Evolutionary conservation across 441 rosid species (phyloP).

Genomic region (Capsella rubella): DNA sequence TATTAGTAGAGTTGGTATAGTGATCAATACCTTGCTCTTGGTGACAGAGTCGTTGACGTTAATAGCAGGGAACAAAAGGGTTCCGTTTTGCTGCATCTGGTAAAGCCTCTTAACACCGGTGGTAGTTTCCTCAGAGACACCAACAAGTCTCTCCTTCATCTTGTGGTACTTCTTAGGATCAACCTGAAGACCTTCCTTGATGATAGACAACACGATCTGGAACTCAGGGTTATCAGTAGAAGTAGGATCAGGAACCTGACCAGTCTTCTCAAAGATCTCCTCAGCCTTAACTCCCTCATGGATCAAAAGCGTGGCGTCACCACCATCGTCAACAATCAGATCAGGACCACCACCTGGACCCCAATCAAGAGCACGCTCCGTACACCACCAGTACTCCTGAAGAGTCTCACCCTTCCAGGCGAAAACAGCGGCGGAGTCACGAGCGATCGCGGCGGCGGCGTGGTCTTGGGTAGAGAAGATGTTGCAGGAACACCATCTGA

Average conservation of each 20-base stretch:
- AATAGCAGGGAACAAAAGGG: slow-evolving; percentile 75
- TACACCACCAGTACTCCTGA: slow-evolving; percentile 94
- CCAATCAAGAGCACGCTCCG: slow-evolving; percentile 86
- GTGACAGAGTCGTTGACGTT: slow-evolving; percentile 88
- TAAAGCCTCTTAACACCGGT: slow-evolving; percentile 84
- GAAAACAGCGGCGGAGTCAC: slow-evolving; percentile 80
- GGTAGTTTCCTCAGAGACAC: slow-evolving; percentile 87
- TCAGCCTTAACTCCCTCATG: slow-evolving; percentile 86
- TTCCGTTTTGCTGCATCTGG: slow-evolving; percentile 73
- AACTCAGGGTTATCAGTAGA: slow-evolving; percentile 82
- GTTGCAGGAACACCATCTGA: slow-evolving; percentile 87
- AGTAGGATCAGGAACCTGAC: slow-evolving; percentile 65
- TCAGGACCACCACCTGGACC: slow-evolving; percentile 85
- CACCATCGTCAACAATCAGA: slow-evolving; percentile 86
- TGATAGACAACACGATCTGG: slow-evolving; percentile 69
- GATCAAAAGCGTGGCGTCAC: slow-evolving; percentile 77
- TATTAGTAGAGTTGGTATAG: neutral
- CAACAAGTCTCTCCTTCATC: slow-evolving; percentile 84
- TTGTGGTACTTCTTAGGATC: slow-evolving; percentile 74
- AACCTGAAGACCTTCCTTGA: slow-evolving; percentile 66
- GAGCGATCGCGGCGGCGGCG: slow-evolving; percentile 89
- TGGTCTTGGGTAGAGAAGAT: slow-evolving; percentile 88
- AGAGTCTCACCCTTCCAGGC: slow-evolving; percentile 91
- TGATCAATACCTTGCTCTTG: slow-evolving; percentile 79
- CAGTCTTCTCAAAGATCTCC: slow-evolving; percentile 71